These are phyloP conservation scores for Tricholoma hemisulphureum DNA, from an alignment of 768 basidiomycete genomes.

Conservation along the genomic window DNA sequence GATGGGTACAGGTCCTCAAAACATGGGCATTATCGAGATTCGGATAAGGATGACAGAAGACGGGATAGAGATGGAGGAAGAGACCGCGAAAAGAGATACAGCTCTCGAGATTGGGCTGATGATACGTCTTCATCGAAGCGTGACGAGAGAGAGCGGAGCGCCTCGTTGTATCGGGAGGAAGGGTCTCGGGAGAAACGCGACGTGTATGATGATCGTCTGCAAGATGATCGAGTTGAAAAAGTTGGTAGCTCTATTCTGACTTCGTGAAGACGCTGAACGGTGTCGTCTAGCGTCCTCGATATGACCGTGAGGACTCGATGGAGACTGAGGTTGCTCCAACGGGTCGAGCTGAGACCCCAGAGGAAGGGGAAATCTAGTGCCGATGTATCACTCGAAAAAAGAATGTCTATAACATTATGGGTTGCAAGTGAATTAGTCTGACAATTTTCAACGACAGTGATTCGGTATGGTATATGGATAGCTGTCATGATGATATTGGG, in stretches of 20 bases:
- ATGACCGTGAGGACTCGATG: slow-evolving; percentile 48
- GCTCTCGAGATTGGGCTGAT: slow-evolving; percentile 43
- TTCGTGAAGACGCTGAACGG: slow-evolving; percentile 10
- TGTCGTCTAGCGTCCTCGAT: slow-evolving; percentile 48
- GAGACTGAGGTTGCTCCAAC: slow-evolving; percentile 39
- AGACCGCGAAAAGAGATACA: slow-evolving; percentile 35
- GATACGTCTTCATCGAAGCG: slow-evolving; percentile 36
- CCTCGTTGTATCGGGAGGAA: slow-evolving; percentile 42
- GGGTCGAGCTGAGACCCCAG: slow-evolving; percentile 72
- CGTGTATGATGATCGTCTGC: slow-evolving; percentile 45
- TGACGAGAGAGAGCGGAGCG: slow-evolving; percentile 36
- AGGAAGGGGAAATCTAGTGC: slow-evolving; percentile 81
- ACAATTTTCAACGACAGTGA: too few species aligned
- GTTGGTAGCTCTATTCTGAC: slow-evolving; percentile 32
- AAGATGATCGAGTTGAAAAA: slow-evolving; percentile 65
- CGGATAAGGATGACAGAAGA: slow-evolving; percentile 50
- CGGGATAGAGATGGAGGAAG: slow-evolving; percentile 49
- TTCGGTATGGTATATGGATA: too few species aligned
- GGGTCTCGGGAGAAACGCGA: slow-evolving; percentile 52
- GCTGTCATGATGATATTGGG: slow-evolving; percentile 22
- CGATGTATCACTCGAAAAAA: neutral
- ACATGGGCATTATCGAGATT: slow-evolving; percentile 46
- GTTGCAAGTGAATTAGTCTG: neutral
- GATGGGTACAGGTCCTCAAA: slow-evolving; percentile 46
- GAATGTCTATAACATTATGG: neutral